Evolutionary conservation across 352 stramenopile species (phyloP), one percentile per base, ranked within the genome.

Genomic region (Globisporangium iwayamae): DNA sequence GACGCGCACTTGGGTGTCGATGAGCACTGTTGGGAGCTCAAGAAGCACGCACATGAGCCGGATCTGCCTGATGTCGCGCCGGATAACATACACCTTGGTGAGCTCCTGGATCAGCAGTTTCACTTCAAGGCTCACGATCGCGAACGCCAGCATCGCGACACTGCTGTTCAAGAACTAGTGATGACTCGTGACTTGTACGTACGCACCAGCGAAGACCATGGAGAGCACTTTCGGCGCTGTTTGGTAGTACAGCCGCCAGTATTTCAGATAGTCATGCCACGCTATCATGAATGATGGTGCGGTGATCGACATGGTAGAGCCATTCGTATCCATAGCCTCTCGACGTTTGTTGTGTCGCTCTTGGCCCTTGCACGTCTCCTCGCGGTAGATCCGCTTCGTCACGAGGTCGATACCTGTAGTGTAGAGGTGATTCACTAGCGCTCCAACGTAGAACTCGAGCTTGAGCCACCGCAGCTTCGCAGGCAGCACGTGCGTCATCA

Each of bases 1-100:
- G 2, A 84, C 70, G 46, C 69, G 70, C 10, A 76, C 54, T 45
- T 82, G 71, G 6, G 73, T 82, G 52, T 84, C 71, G 41, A 84
- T 77, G 32, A 84, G 45, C 18, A 81, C 73, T 1, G 73, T 82
- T 10, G 76, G 69, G 0, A 80, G n/a, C 1, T 46, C 73, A 4
- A 84, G 65, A 0, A 71, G 46, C 5, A 78, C 62, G 28, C 70
- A 76, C 71, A 82, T 78, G 48, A 70, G 69, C 14, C 69, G 67
- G 11, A 73, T 76, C 18, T 76, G 71, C 0, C 66, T 48, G 3
- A 76, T 70, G 3, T 53, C 32, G 36, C 68, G 69, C n/a, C 66
- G 63, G 13, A 80, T 45, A 7, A 84, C 65, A 10, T 67, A 51
- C 8, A 69, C 32, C 18, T 73, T 76, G 22, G 62, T 60, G 18